A percentile compares a stretch with the other conserved stretches of the same genome.
These are phyloP conservation scores for Colletotrichum sp. DNA, from an alignment of 2,329 filamentous ascomycete species.

Conservation along the genomic window DNA sequence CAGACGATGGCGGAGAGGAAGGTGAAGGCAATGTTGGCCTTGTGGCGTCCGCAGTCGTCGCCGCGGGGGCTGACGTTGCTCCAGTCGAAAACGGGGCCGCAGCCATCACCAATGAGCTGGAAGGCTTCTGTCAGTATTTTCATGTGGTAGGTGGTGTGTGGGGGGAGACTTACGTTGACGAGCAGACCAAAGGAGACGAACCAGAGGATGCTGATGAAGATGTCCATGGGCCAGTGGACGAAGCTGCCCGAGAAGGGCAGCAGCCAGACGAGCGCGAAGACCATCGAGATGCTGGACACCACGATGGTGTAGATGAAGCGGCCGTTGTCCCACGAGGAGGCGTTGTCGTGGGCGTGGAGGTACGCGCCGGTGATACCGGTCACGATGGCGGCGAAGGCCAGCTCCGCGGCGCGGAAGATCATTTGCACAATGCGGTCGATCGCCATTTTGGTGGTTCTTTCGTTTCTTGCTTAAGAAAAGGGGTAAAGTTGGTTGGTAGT, in stretches of 20 bases:
- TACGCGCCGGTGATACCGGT: slow-evolving; percentile 73
- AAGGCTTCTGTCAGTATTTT: not conserved
- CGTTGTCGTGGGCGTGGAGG: slow-evolving; percentile 54
- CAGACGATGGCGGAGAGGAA: slow-evolving; percentile 76
- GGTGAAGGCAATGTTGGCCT: slow-evolving; percentile 72
- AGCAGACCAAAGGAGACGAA: slow-evolving; percentile 72
- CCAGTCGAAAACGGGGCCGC: slow-evolving; percentile 67
- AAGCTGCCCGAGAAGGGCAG: slow-evolving; percentile 73
- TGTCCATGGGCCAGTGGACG: slow-evolving; percentile 73
- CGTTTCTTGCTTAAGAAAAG: not conserved
- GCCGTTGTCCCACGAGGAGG: slow-evolving; percentile 58
- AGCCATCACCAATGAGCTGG: slow-evolving; percentile 49
- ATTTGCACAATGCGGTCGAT: slow-evolving; percentile 44
- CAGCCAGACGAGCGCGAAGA: slow-evolving; percentile 74
- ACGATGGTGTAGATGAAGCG: slow-evolving; percentile 80
- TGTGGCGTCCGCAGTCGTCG: slow-evolving; percentile 69
- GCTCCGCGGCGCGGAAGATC: slow-evolving; percentile 49
- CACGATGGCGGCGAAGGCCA: slow-evolving; percentile 75
- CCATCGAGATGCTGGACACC: slow-evolving; percentile 70
- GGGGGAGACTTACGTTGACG: slow-evolving; percentile 55
- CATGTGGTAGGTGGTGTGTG: not conserved
- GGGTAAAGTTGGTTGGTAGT: not conserved
- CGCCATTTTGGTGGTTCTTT: slow-evolving; percentile 34
- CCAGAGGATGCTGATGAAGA: slow-evolving; percentile 73
- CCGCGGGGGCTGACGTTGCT: slow-evolving; percentile 51